Base-by-base conservation (phyloP, 257 asterid genomes). In the Solanum corneliomulleri region DNA sequence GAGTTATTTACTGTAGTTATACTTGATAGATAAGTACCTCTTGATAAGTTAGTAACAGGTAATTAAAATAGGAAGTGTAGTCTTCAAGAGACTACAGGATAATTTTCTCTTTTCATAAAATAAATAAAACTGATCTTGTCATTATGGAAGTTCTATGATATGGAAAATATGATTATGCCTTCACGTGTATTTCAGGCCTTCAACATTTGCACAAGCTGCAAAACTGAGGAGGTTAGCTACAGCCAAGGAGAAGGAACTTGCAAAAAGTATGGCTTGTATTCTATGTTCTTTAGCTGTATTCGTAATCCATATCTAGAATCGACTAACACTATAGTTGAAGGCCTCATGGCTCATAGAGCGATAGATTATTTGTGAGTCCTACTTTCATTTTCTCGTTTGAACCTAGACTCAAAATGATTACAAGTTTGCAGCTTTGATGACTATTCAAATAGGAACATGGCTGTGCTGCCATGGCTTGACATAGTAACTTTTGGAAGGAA, bases 151-250 rank as follows among this genome's bases (percentile, higher is more conserved):
- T 77, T 64, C 25, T 37, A 33, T 33, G 33, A 39, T 39, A n/a
- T 15, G 16, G 69, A 37, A 76, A 76, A 80, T 3, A 5, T 80
- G 68, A 29, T 29, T 47, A 20, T 47, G 68, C 68, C 44, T 80
- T 80, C 20, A 49, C 75, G 70, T 76, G 86, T 71, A 82, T 90
- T 90, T 87, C 92, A 97, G 99, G 93, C 99, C 99, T 91, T 94
- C 98, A 42, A 97, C 99, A 86, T 97, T 97, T 92, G 99, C 98
- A 35, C 99, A 97, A 92, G 98, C 99, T 91, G 98, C 99, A 72
- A 97, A 97, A 84, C 90, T 95, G 33, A 97, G 90, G 90, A 94
- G 99, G 93, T 92, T 86, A 92, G 98, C 97, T 31, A 94, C 98
- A 68, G 94, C 98, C 21, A 97, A 95, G 93, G 98, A 94, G 90